Conservation (phyloP, 2,329 filamentous ascomycete species). For the Helminthosporium solani region DNA sequence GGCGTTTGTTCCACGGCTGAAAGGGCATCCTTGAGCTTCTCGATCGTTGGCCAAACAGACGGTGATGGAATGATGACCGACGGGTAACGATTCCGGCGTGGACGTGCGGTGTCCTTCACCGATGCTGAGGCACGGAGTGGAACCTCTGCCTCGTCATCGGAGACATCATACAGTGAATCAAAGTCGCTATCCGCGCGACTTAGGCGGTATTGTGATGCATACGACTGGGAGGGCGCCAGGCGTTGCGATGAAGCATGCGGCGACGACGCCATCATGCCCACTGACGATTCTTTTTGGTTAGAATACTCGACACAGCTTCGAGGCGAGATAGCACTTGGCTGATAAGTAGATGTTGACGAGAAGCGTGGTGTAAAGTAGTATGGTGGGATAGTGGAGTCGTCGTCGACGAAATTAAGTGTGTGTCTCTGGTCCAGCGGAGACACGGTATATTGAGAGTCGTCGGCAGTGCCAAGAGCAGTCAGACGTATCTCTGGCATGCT, state of each 20-base stretch:
- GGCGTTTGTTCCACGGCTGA: slow-evolving; percentile 52
- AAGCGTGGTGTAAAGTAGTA: slow-evolving; percentile 44
- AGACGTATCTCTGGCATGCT: slow-evolving; percentile 50
- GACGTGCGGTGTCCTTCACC: slow-evolving; percentile 45
- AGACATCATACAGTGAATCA: slow-evolving; percentile 84
- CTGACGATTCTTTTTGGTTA: slow-evolving; percentile 69
- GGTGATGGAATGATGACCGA: slow-evolving; percentile 61
- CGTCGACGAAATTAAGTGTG: slow-evolving; percentile 63
- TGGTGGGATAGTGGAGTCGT: slow-evolving; percentile 34
- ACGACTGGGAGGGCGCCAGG: slow-evolving; percentile 50
- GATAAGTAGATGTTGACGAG: slow-evolving; percentile 32
- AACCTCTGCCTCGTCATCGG: slow-evolving; percentile 68
- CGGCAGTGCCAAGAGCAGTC: slow-evolving; percentile 43
- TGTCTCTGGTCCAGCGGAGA: slow-evolving; percentile 60
- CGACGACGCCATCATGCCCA: slow-evolving; percentile 51
- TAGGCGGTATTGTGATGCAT: slow-evolving; percentile 62
- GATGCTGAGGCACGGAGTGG: slow-evolving; percentile 54
- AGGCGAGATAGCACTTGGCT: slow-evolving; percentile 43
- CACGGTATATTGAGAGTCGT: slow-evolving; percentile 24
- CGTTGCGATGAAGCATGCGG: slow-evolving; percentile 54
- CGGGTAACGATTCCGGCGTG: slow-evolving; percentile 54
- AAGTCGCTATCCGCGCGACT: slow-evolving; percentile 71
- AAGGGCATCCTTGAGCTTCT: slow-evolving; percentile 55
- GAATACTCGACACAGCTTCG: slow-evolving; percentile 61
- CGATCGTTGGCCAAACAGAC: slow-evolving; percentile 58